phyloP scores from a whole-genome alignment of 306 rosid genomes.

The Cucumis sativus region DNA sequence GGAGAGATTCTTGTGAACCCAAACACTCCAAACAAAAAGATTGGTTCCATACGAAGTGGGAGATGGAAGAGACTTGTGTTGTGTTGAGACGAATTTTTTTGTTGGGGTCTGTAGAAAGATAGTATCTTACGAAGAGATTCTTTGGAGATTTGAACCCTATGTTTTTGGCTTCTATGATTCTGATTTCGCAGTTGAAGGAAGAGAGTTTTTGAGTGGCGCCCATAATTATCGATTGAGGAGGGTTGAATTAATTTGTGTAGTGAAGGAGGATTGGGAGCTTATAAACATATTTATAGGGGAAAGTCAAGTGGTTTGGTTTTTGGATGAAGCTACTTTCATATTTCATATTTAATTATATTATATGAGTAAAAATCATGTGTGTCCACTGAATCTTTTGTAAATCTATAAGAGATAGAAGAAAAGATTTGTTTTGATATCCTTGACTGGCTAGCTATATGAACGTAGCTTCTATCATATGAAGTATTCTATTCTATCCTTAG shows the following conservation, averaged over 20 bases:
- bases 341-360: neutral
- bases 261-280: neutral
- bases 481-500: neutral
- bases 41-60: slow-evolving; percentile 47
- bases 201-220: slow-evolving; percentile 5
- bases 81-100: slow-evolving; percentile 32
- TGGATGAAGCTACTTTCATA: neutral
- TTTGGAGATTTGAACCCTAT: slow-evolving; percentile 5
- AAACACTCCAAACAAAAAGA: slow-evolving; percentile 55
- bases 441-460: too few species aligned
- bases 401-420: neutral
- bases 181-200: slow-evolving; percentile 41
- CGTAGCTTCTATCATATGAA: neutral
- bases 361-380: neutral
- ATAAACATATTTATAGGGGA: neutral
- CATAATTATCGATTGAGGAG: neutral
- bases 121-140: slow-evolving; percentile 1
- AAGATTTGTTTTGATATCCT: neutral
- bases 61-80: slow-evolving; percentile 26
- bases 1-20: slow-evolving; percentile 33
- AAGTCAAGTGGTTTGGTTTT: neutral
- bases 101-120: slow-evolving; percentile 38
- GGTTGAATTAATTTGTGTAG: neutral
- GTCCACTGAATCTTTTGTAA: neutral
- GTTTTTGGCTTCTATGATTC: slow-evolving; percentile 43